Conservation (phyloP, 2,329 filamentous ascomycete genomes). For the Penicillium sp. region DNA sequence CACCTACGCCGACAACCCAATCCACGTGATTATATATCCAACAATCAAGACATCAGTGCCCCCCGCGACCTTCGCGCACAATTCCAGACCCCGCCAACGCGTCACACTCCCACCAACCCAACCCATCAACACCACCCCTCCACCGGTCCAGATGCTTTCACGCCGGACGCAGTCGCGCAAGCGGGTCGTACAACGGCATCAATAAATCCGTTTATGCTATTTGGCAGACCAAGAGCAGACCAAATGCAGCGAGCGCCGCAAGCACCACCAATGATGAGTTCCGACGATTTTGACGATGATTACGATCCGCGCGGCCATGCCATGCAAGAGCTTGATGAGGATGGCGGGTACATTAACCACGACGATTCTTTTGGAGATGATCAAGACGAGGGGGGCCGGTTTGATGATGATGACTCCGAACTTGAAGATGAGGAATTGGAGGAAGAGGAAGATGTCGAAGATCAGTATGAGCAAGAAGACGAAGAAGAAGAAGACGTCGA, state of each 20-base stretch:
- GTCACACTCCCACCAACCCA: slow-evolving; percentile 26
- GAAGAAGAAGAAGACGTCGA: slow-evolving; percentile 29
- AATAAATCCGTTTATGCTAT: slow-evolving; percentile 19
- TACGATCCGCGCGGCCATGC: slow-evolving; percentile 14
- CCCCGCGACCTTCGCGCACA: slow-evolving; percentile 23
- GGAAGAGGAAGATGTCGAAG: slow-evolving; percentile 16
- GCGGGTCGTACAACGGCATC: slow-evolving; percentile 18
- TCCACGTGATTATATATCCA: slow-evolving; percentile 10
- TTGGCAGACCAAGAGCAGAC: slow-evolving; percentile 14
- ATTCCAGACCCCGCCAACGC: slow-evolving; percentile 34
- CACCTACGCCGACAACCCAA: slow-evolving; percentile 24
- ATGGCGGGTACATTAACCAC: slow-evolving; percentile 15
- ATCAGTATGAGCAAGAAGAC: slow-evolving; percentile 16
- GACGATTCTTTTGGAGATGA: slow-evolving; percentile 18
- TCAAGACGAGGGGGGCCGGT: not conserved
- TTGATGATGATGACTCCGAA: slow-evolving; percentile 20
- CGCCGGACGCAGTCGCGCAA: slow-evolving; percentile 20
- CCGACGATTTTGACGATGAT: slow-evolving; percentile 19
- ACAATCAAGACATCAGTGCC: slow-evolving; percentile 13
- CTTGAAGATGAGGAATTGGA: slow-evolving; percentile 21
- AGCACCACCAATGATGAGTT: slow-evolving; percentile 8
- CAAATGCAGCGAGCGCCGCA: not conserved
- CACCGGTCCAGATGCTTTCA: slow-evolving; percentile 23
- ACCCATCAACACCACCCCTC: slow-evolving; percentile 29
- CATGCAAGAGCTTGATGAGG: slow-evolving; percentile 19